phyloP scores from a whole-genome alignment of 1,139 yeast species.

The Pichia sp. region DNA sequence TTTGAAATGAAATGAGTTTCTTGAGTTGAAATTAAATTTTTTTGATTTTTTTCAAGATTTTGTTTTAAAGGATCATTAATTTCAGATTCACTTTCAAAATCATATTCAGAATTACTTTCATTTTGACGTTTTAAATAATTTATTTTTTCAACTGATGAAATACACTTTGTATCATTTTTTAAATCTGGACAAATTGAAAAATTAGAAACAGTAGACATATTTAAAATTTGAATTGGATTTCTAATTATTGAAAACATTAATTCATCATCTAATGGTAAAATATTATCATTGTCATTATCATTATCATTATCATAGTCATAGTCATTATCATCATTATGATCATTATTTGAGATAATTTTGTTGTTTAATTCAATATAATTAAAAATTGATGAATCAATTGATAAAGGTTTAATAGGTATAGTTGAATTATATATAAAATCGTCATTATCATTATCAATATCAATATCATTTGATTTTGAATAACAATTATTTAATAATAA shows the following conservation, averaged over 20 bases:
- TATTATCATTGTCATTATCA: conserved; percentile 4
- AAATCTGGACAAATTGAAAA: background rate
- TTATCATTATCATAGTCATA: background rate
- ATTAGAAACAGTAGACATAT: background rate
- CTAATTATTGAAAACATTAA: conserved; percentile 11
- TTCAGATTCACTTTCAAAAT: background rate
- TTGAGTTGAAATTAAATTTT: too few relatives aligned
- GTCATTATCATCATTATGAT: background rate
- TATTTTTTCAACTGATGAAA: background rate
- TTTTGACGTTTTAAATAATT: too few relatives aligned
- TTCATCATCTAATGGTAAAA: conserved; percentile 18
- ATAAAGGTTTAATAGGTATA: too few relatives aligned
- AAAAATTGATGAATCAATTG: too few relatives aligned
- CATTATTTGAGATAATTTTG: too few relatives aligned
- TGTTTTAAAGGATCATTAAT: background rate
- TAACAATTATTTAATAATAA: background rate
- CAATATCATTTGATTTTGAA: background rate
- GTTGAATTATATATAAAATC: background rate
- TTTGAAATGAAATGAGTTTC: background rate
- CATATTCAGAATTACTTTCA: background rate
- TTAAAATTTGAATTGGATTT: background rate
- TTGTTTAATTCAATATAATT: too few relatives aligned
- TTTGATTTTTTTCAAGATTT: too few relatives aligned
- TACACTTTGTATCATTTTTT: background rate
- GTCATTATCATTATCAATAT: background rate